A percentile compares a stretch with the other conserved stretches of the same genome.
phyloP scores from a whole-genome alignment of 306 rosid species.

The Benincasa hispida region DNA sequence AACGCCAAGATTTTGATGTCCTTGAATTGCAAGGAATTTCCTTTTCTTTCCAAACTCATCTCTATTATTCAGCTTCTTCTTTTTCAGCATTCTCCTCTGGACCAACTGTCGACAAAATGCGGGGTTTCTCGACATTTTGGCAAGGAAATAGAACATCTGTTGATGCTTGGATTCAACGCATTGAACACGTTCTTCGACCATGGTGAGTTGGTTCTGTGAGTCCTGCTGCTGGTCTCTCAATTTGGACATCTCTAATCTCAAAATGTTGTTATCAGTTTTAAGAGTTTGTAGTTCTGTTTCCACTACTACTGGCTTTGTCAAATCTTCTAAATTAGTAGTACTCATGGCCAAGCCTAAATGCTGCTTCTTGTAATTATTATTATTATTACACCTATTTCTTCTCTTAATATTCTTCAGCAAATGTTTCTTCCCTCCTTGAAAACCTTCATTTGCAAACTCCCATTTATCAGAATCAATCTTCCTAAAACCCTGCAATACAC shows the following conservation, averaged over 20 bases:
- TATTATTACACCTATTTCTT: slow-evolving; percentile 21
- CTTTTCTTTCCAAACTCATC: slow-evolving; percentile 34
- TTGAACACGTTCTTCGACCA: slow-evolving; percentile 39
- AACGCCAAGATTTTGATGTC: slow-evolving; percentile 12
- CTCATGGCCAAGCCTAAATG: slow-evolving; percentile 13
- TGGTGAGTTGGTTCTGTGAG: slow-evolving; percentile 32
- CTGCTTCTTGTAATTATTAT: slow-evolving; percentile 17
- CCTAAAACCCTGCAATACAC: slow-evolving; percentile 53
- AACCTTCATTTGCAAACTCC: slow-evolving; percentile 92
- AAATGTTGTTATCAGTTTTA: slow-evolving; percentile 40
- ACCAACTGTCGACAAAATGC: slow-evolving; percentile 27
- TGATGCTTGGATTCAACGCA: slow-evolving; percentile 41
- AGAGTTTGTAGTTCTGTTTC: slow-evolving; percentile 53
- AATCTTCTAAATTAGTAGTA: background rate
- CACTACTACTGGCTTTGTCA: slow-evolving; percentile 23
- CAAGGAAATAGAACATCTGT: slow-evolving; percentile 49
- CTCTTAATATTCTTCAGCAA: slow-evolving; percentile 78
- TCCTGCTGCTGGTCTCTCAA: slow-evolving; percentile 48
- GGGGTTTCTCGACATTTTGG: slow-evolving; percentile 34
- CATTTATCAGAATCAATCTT: slow-evolving; percentile 76
- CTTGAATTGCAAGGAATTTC: slow-evolving; percentile 29
- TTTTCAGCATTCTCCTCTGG: slow-evolving; percentile 29
- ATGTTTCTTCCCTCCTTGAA: slow-evolving; percentile 75
- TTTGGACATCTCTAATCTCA: slow-evolving; percentile 51
- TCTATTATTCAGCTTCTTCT: slow-evolving; percentile 21